Base-by-base conservation (phyloP, 2,329 filamentous ascomycete species). In the Fonsecaea nubica region DNA sequence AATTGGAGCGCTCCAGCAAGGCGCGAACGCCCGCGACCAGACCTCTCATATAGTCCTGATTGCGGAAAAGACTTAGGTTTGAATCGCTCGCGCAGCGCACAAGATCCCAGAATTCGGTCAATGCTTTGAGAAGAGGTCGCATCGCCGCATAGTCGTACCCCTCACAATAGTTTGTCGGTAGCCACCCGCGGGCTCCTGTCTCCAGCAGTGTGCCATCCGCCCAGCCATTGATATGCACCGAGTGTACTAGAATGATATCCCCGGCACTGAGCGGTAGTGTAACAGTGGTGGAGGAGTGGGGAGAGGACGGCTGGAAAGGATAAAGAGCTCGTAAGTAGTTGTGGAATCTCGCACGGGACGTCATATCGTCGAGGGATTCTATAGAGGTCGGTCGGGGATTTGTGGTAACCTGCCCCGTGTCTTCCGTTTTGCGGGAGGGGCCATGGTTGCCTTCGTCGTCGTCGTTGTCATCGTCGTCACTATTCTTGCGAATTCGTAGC, bases 111-210 rank as follows among this genome's bases (percentile, higher is more conserved):
- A 98, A 93, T 75, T 95, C 92, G 13, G 95, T 88, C 67, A 97
- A 83, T 0, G 93, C 92, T 73, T 92, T 93, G 40, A 99, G 83
- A 25, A 99, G 84, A 69, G 88, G 93, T 62, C 89, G 87, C 84
- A 98, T 93, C 70, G 93, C 89, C 25, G 92, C 87, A 54, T 94
- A 92, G 72, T 97, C 92, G 77, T 97, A 99, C 9, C 92, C 86
- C 76, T 97, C 93, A 82, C 95, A 99, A 78, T 98, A 99, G 79
- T 99, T 99, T 8, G 95, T 99, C 2, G 95, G 95, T 67, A 99
- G 83, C 95, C 95, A 99, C 69, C 95, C 95, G 72, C 95, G 87
- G 58, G 91, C 90, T 32, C 94, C 94, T 2, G 93, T 92, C 30
- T 90, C 86, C 68, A 99, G 81, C 48, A 97, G 83, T 0, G 95